These are phyloP conservation scores for Colletotrichum lupini DNA, from an alignment of 2,329 filamentous ascomycete genomes.

Conservation along the genomic window DNA sequence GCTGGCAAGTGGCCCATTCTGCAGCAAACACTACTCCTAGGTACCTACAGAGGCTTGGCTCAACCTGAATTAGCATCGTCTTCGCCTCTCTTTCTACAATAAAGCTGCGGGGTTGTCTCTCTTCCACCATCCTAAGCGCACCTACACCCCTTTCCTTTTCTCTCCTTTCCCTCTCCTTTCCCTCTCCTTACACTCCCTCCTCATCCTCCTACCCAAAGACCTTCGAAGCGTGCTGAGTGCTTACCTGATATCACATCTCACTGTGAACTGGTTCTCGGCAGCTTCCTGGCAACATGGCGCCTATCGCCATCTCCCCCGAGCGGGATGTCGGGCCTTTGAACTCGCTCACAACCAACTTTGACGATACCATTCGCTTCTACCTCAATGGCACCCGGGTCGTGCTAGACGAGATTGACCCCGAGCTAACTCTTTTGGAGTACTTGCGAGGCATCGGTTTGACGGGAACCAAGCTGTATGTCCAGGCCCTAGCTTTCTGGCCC, in stretches of 20 bases:
- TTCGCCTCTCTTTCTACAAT: slow-evolving; percentile 4
- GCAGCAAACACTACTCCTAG: neutral
- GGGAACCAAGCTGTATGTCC: slow-evolving; percentile 83
- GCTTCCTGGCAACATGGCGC: slow-evolving; percentile 58
- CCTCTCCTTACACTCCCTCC: neutral
- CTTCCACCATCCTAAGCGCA: neutral
- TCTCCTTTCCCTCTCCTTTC: neutral
- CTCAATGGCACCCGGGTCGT: slow-evolving; percentile 93
- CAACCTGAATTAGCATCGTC: slow-evolving; percentile 11
- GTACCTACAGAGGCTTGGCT: neutral
- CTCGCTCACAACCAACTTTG: slow-evolving; percentile 78
- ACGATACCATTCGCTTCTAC: slow-evolving; percentile 91
- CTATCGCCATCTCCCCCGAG: slow-evolving; percentile 64
- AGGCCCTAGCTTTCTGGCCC: neutral
- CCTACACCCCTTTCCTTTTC: neutral
- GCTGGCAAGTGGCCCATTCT: neutral
- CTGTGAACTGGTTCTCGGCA: neutral
- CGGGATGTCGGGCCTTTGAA: slow-evolving; percentile 49
- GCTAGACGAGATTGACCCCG: slow-evolving; percentile 88
- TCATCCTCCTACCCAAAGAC: neutral
- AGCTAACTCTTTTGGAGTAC: slow-evolving; percentile 92
- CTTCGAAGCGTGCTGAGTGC: neutral
- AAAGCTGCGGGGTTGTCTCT: slow-evolving; percentile 30
- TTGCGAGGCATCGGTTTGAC: slow-evolving; percentile 92
- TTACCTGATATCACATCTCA: neutral